Evolutionary conservation across 2,329 filamentous ascomycete genomes (phyloP).

Genomic region (Trichoderma harzianum): DNA sequence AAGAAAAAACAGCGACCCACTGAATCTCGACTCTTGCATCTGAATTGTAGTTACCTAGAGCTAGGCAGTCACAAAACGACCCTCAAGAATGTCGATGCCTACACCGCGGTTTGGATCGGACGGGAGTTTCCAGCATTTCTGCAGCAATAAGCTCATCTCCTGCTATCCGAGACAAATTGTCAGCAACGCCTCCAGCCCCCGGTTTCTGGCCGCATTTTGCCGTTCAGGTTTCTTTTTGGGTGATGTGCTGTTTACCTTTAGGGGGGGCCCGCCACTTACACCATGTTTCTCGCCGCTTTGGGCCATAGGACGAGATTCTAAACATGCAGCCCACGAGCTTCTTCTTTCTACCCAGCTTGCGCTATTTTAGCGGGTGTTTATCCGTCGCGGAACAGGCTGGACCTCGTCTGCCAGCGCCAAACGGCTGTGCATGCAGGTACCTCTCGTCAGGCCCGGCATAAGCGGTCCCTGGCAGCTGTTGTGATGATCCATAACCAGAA

Average conservation of each 20-base stretch:
- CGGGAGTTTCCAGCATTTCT: not conserved
- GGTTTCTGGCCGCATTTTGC: not conserved
- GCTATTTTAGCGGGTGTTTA: constrained; percentile 11
- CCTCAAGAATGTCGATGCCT: not conserved
- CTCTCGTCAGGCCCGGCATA: not conserved
- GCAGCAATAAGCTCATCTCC: not conserved
- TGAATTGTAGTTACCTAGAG: constrained; percentile 3
- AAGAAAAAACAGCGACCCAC: not conserved
- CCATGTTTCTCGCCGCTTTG: not conserved
- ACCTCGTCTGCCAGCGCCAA: not conserved
- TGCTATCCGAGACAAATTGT: not conserved
- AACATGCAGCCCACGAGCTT: not conserved
- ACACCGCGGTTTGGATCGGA: not conserved
- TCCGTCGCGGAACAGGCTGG: not conserved
- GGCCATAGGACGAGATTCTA: not conserved
- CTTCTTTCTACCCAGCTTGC: not conserved
- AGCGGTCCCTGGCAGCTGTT: not conserved
- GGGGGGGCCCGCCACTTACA: not conserved
- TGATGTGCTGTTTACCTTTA: not conserved
- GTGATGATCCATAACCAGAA: not conserved
- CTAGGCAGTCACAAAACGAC: constrained; percentile 2
- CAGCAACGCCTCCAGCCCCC: not conserved
- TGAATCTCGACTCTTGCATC: not conserved
- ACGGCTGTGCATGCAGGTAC: constrained; percentile 7
- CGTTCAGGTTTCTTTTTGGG: not conserved